These are phyloP conservation scores for Heimioporus sp. DNA, from an alignment of 768 basidiomycete genomes.

Conservation along the genomic window DNA sequence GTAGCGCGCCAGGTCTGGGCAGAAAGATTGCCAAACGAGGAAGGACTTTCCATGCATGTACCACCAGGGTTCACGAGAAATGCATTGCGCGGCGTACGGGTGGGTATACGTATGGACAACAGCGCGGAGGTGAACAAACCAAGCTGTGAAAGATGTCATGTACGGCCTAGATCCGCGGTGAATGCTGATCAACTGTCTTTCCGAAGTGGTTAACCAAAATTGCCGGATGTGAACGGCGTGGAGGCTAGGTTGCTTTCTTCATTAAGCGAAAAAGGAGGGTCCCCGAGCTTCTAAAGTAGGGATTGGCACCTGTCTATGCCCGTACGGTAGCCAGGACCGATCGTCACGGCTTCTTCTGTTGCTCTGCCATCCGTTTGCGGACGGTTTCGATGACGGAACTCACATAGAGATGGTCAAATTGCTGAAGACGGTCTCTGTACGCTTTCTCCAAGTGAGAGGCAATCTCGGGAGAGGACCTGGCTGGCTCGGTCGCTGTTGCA, in stretches of 20 bases:
- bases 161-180: slow-evolving; percentile 8
- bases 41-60: not conserved
- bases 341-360: slow-evolving; percentile 27
- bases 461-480: slow-evolving; percentile 24
- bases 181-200: slow-evolving; percentile 4
- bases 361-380: slow-evolving; percentile 32
- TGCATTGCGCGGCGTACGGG: not conserved
- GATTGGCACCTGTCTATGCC: slow-evolving; percentile 3
- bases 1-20: not conserved
- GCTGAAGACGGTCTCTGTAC: slow-evolving; percentile 29
- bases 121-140: slow-evolving; percentile 4
- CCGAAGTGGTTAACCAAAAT: not conserved
- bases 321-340: slow-evolving; percentile 8
- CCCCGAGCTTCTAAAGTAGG: slow-evolving; percentile 14
- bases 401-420: slow-evolving; percentile 34
- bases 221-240: slow-evolving; percentile 1
- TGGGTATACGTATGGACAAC: not conserved
- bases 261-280: slow-evolving; percentile 4
- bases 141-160: slow-evolving; percentile 6
- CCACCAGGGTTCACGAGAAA: not conserved
- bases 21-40: slow-evolving; percentile 5
- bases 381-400: slow-evolving; percentile 30
- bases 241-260: slow-evolving; percentile 1
- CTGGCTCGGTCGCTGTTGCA: slow-evolving; percentile 19
- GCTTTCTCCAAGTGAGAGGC: slow-evolving; percentile 26